These are phyloP conservation scores for Quercus bicolor DNA, from an alignment of 306 rosid species.

Conservation along the genomic window DNA sequence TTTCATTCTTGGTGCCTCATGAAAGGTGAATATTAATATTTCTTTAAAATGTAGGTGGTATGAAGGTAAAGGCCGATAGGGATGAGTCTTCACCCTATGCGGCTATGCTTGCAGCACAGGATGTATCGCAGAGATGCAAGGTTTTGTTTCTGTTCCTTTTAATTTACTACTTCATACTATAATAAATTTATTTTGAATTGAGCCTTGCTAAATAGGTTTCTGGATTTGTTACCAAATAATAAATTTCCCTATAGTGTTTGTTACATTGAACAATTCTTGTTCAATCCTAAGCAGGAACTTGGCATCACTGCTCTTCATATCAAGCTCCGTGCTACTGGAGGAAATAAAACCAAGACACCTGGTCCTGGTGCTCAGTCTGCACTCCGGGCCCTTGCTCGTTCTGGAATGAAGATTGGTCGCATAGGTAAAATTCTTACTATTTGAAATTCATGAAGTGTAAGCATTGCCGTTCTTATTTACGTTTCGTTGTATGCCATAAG, in stretches of 20 bases:
- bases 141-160: constrained; percentile 12
- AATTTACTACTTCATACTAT: not conserved
- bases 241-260: not conserved
- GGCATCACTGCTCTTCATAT: constrained; percentile 58
- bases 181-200: not conserved
- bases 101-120: constrained; percentile 96
- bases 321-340: constrained; percentile 58
- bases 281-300: constrained; percentile 33
- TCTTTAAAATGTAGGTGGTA: constrained; percentile 51
- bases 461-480: not conserved
- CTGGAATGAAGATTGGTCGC: constrained; percentile 59
- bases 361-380: constrained; percentile 61
- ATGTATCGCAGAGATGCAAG: constrained; percentile 85
- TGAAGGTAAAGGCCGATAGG: constrained; percentile 93
- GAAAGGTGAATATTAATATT: not conserved
- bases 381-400: constrained; percentile 58
- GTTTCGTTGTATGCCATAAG: not conserved
- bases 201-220: not conserved
- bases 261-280: not conserved
- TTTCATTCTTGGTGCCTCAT: not conserved
- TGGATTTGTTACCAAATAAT: not conserved
- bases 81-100: constrained; percentile 94
- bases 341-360: constrained; percentile 57
- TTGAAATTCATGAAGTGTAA: not conserved
- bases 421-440: constrained; percentile 27